phyloP scores from a whole-genome alignment of 306 rosid species.

The Rubus idaeus region DNA sequence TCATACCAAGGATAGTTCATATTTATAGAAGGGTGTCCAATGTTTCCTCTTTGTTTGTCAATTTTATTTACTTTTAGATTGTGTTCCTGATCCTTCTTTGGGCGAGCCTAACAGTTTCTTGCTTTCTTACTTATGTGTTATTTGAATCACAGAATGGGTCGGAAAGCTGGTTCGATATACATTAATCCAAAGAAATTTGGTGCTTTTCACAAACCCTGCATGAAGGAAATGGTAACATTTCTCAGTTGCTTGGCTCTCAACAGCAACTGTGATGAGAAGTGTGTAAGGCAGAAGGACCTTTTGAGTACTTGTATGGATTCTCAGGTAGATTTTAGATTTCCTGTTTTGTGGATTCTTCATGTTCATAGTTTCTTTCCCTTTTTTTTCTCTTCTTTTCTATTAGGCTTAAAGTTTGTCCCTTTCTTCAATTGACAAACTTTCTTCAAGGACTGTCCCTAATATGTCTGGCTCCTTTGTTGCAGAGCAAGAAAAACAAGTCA shows the following conservation, averaged over 20 bases:
- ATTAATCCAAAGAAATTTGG: constrained; percentile 79
- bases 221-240: constrained; percentile 78
- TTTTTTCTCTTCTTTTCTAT: background rate
- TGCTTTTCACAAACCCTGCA: constrained; percentile 77
- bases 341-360: constrained; percentile 12
- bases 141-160: constrained; percentile 51
- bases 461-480: constrained; percentile 31
- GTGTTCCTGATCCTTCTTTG: background rate
- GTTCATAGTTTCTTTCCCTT: background rate
- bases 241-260: constrained; percentile 69
- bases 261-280: constrained; percentile 41
- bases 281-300: constrained; percentile 59
- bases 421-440: background rate
- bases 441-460: constrained; percentile 6
- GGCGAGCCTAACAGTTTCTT: background rate
- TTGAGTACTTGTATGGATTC: constrained; percentile 64
- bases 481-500: constrained; percentile 62
- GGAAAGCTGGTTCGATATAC: constrained; percentile 63
- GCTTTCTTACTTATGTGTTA: constrained; percentile 1
- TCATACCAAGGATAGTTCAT: background rate
- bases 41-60: background rate
- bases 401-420: background rate
- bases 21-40: background rate
- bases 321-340: constrained; percentile 48
- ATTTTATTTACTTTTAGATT: background rate